A percentile compares a stretch with the other conserved stretches of the same genome.
Evolutionary conservation across 2,329 filamentous ascomycete species (phyloP).

Genomic region (Hypoxylon sp.): DNA sequence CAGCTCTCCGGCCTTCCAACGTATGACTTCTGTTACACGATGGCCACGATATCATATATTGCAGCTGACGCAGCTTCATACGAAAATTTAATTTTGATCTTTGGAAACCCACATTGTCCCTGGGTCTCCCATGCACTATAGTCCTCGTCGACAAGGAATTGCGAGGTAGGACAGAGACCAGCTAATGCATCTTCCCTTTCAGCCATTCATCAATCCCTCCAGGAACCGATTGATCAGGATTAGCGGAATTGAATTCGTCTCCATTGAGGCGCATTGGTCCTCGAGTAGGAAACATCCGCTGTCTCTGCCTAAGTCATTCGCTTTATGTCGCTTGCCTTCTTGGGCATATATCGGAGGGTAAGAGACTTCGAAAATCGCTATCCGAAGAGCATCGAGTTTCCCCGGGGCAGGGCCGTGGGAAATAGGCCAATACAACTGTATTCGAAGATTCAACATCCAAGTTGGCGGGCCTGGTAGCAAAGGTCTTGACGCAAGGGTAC

Average conservation of each 20-base stretch:
- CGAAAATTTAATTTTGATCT: slow-evolving; percentile 6
- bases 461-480: no score
- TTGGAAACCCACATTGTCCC: not conserved
- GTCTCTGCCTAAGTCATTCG: no score
- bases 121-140: slow-evolving; percentile 18
- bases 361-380: not conserved
- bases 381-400: no score
- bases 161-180: slow-evolving; percentile 1
- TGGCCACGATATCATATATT: slow-evolving; percentile 1
- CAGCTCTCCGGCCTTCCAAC: slow-evolving; percentile 3
- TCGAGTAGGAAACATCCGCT: not conserved
- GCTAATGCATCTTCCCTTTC: slow-evolving; percentile 22
- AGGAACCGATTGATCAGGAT: not conserved
- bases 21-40: slow-evolving; percentile 2
- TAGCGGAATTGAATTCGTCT: no score
- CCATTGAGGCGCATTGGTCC: no score
- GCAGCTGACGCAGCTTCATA: slow-evolving; percentile 22
- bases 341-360: not conserved
- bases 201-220: slow-evolving; percentile 1
- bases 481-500: no score
- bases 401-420: no score
- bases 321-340: slow-evolving; percentile 13
- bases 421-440: no score
- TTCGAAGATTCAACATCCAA: no score
- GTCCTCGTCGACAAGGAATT: not conserved